Evolutionary conservation across 73 alveolate species (phyloP).

Genomic region (Tetrahymena borealis): DNA sequence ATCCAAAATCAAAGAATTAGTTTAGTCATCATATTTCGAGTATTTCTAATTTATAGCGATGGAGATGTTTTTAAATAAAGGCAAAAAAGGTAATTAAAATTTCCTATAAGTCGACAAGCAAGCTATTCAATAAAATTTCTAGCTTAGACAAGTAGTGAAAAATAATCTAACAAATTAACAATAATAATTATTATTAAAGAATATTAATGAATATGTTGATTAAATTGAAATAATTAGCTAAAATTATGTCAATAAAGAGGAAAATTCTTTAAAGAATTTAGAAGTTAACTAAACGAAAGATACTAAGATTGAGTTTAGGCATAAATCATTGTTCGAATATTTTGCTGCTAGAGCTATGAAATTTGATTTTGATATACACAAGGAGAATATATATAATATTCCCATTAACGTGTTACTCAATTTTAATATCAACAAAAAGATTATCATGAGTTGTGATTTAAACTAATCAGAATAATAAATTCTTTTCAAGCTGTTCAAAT

Average conservation of each 20-base stretch:
- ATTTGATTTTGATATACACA: background rate
- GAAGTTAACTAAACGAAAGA: background rate
- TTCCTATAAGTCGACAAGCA: background rate
- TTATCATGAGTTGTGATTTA: background rate
- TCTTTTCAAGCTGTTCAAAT: background rate
- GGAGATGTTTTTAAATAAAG: background rate
- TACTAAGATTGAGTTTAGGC: background rate
- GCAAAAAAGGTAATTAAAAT: background rate
- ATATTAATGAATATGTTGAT: too few relatives aligned
- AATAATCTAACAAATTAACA: background rate
- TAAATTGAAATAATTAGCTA: background rate
- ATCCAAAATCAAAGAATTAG: too few relatives aligned
- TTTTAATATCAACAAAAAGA: background rate
- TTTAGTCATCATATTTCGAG: background rate
- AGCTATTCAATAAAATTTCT: background rate
- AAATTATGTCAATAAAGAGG: background rate
- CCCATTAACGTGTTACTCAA: background rate
- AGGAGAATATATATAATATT: background rate
- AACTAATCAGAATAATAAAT: background rate
- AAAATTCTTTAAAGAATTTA: background rate
- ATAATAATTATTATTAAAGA: background rate
- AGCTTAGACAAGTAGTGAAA: background rate
- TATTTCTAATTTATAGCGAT: background rate
- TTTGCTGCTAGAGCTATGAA: background rate
- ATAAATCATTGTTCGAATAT: too few relatives aligned